Conservation (phyloP, 192 early-diverging fungal species). For the Geranomyces michiganensis region DNA sequence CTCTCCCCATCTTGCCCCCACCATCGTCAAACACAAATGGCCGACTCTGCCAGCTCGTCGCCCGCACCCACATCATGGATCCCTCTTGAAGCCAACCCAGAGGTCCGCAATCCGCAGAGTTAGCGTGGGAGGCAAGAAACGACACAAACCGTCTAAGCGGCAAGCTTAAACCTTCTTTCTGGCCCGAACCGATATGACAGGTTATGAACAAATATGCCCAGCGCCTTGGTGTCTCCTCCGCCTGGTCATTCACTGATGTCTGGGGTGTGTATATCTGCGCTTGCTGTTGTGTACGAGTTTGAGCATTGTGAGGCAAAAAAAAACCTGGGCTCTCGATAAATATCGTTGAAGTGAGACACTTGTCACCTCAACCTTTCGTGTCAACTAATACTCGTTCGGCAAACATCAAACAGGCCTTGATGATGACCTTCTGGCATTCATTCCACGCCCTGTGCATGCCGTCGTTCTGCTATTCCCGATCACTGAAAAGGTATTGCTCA, state of each 20-base stretch:
- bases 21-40: too few species aligned
- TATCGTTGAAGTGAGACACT: too few species aligned
- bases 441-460: slow-evolving; percentile 82
- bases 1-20: too few species aligned
- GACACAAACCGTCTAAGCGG: neutral
- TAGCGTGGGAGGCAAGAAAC: too few species aligned
- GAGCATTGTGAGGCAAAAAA: too few species aligned
- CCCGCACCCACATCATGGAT: slow-evolving; percentile 59
- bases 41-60: neutral
- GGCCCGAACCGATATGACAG: slow-evolving; percentile 30
- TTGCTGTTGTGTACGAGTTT: too few species aligned
- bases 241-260: slow-evolving; percentile 78
- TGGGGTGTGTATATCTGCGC: too few species aligned
- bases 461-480: slow-evolving; percentile 88
- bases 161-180: neutral
- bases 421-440: slow-evolving; percentile 74
- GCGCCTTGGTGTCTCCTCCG: slow-evolving; percentile 65
- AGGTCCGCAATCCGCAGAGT: neutral
- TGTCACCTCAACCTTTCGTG: neutral
- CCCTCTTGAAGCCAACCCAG: slow-evolving; percentile 86
- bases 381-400: neutral
- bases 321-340: too few species aligned
- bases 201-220: slow-evolving; percentile 73
- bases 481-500: slow-evolving; percentile 58
- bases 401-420: slow-evolving; percentile 75